Percentiles rank a stretch among this genome's conserved stretches.
phyloP scores from a whole-genome alignment of 2,329 filamentous ascomycete genomes.

The Colletotrichum sp. region DNA sequence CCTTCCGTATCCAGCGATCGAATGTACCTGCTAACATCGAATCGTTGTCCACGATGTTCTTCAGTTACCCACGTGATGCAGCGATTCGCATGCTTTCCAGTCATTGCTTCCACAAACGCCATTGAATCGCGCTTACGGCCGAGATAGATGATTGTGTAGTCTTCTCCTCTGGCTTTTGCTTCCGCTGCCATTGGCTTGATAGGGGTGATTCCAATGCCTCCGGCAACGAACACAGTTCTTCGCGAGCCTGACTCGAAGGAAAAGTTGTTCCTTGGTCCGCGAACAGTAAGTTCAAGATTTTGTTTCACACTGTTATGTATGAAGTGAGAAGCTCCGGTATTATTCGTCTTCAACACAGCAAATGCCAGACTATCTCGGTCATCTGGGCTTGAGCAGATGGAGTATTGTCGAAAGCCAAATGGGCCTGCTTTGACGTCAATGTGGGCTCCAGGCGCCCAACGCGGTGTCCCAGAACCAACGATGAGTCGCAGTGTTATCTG shows the following conservation, averaged over 20 bases:
- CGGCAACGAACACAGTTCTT: not conserved
- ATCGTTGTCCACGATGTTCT: rapidly evolving
- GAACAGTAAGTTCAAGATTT: not conserved
- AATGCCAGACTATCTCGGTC: not conserved
- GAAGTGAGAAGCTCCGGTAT: not conserved
- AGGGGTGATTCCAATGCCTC: not conserved
- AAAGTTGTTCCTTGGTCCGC: not conserved
- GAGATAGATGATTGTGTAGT: not conserved
- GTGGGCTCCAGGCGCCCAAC: not conserved
- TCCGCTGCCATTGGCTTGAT: not conserved
- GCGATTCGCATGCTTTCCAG: not conserved
- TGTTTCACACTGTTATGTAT: not conserved
- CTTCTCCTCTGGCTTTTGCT: not conserved
- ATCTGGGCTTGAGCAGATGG: not conserved
- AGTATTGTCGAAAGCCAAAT: not conserved
- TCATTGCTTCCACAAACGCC: not conserved
- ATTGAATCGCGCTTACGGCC: not conserved
- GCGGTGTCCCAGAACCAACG: not conserved
- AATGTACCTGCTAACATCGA: not conserved
- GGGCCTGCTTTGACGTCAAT: not conserved
- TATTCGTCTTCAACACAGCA: not conserved
- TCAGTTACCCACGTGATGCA: not conserved
- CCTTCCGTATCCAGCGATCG: not conserved
- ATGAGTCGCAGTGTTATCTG: not conserved
- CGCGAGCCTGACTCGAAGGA: not conserved